Conservation (phyloP, 2,329 filamentous ascomycete species). For the Diaporthe ampelina region DNA sequence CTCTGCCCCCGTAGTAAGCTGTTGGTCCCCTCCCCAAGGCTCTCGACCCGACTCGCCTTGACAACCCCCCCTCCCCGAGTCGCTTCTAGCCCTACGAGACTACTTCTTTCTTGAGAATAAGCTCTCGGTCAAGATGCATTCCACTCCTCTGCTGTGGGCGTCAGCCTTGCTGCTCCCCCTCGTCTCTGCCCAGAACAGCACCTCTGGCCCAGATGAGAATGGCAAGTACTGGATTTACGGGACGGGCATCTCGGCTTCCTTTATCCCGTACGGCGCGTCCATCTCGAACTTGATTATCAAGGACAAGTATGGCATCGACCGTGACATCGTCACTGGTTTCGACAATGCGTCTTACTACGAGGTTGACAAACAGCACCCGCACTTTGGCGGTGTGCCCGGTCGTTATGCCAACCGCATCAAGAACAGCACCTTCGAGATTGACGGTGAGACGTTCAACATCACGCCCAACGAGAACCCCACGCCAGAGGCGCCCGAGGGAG, state of each 20-base stretch:
- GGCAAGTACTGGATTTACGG: constrained; percentile 81
- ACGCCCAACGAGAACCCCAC: constrained; percentile 74
- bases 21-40: constrained; percentile 5
- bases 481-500: constrained; percentile 62
- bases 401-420: constrained; percentile 87
- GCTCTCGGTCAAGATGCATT: constrained; percentile 36
- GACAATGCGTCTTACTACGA: constrained; percentile 82
- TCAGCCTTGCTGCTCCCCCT: constrained; percentile 51
- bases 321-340: constrained; percentile 81
- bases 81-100: constrained; percentile 13
- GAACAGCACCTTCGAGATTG: constrained; percentile 80
- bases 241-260: constrained; percentile 75
- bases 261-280: constrained; percentile 82
- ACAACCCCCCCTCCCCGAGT: neutral
- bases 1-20: neutral
- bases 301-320: constrained; percentile 76
- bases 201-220: constrained; percentile 63
- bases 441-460: constrained; percentile 72
- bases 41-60: constrained; percentile 8
- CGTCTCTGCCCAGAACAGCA: constrained; percentile 47
- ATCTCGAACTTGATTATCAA: constrained; percentile 79
- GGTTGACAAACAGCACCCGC: constrained; percentile 74
- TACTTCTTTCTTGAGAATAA: neutral
- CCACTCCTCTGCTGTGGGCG: constrained; percentile 38
- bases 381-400: constrained; percentile 80